Base-by-base conservation (phyloP, 805 yeast species). In the Sungouiella thailandica region DNA sequence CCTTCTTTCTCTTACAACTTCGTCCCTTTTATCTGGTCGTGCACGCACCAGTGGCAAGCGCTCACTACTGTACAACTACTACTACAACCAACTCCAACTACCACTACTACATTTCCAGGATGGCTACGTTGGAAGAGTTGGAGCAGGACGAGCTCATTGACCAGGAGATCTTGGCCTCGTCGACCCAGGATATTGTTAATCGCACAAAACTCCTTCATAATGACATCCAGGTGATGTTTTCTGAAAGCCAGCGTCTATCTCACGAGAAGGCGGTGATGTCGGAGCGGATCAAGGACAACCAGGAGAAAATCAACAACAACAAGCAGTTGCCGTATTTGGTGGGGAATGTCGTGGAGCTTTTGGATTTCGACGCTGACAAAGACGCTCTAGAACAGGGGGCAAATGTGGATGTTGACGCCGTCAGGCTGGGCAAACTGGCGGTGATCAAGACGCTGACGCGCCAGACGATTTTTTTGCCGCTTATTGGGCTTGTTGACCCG, bases 381-480 rank as follows among this genome's bases (percentile, higher is more conserved):
- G 85, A 80, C 37, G 93, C 90, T 17, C 68, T 71, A 16, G 87
- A 83, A 42, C 96, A 93, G 58, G 97, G 97, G 24, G 97, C 97
- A 38, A 90, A 89, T 53, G 83, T 88, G 29, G 97, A 93, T 60
- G 67, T 86, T 48, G 96, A 93, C 55, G 84, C 96, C 29, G 75
- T 94, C 9, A 79, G 96, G 43, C 76, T 77, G 28, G 97, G 98
- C 5, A 88, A 90, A 62, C 87, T 95, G n/a, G 99, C 99, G 1
- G 98, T 93, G 23, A 85, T 93, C 43, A 93, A 93, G 62, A 93
- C 99, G 0, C 86, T 96, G 1, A 93, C 98, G 7, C 79, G 99
- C 55, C 99, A 93, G 57, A 93, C 99, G 3, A 95, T 93, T 22
- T 93, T 93, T 52, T 68, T 93, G 55, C 99, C 99, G 23, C 75